phyloP scores from a whole-genome alignment of 2,329 filamentous ascomycete species.

The Calycina herbarum region DNA sequence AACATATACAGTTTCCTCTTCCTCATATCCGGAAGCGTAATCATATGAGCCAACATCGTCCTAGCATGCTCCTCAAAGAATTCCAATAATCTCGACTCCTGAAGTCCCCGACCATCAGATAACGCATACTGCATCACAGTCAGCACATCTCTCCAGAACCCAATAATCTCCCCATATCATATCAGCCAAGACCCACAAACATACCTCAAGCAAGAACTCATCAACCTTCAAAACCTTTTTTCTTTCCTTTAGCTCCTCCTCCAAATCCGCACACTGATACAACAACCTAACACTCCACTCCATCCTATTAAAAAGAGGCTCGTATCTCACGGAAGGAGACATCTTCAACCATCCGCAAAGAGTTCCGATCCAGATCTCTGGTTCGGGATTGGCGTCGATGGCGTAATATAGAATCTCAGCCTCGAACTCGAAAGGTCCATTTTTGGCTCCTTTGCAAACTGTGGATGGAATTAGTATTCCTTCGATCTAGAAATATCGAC shows the following conservation, averaged over 20 bases:
- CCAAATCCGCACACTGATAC: constrained; percentile 11
- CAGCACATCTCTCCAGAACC: background rate
- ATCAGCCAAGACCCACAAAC: background rate
- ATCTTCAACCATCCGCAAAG: constrained; percentile 8
- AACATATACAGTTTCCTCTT: constrained; percentile 9
- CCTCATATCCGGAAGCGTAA: constrained; percentile 1
- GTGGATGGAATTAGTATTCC: background rate
- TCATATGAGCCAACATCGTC: constrained; percentile 10
- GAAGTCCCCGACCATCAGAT: constrained; percentile 5
- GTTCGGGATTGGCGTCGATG: constrained; percentile 1
- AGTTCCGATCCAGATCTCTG: constrained; percentile 11
- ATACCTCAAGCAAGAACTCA: constrained; percentile 11
- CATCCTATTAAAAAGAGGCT: background rate
- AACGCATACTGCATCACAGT: constrained; percentile 10
- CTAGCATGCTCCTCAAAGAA: constrained; percentile 3
- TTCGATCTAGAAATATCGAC: background rate
- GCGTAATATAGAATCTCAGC: constrained; percentile 8
- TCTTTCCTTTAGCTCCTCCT: constrained; percentile 6
- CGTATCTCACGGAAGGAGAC: constrained; percentile 4
- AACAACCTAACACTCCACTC: background rate
- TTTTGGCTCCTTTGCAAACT: constrained; percentile 9
- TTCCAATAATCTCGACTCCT: background rate
- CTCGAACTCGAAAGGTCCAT: constrained; percentile 11
- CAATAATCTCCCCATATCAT: background rate
- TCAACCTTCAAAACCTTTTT: constrained; percentile 5